Conservation (phyloP, 805 yeast species). For the Spencermartinsiella europaea region DNA sequence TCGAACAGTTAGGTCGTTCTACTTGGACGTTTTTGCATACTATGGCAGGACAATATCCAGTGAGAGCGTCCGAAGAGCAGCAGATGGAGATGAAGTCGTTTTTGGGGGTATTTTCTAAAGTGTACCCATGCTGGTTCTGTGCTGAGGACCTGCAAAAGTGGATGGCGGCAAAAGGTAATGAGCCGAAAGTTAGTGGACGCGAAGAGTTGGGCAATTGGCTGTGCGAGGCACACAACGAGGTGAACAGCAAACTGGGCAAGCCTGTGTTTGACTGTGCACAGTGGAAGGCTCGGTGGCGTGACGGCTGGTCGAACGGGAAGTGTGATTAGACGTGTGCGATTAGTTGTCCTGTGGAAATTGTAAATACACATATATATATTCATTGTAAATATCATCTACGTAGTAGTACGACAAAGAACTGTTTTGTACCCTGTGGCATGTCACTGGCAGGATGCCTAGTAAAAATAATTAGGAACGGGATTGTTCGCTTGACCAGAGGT, state of each 20-base stretch:
- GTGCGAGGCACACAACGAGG: conserved; percentile 92
- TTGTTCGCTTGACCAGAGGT: too few species aligned
- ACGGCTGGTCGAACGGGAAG: conserved; percentile 77
- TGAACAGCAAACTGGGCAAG: conserved; percentile 82
- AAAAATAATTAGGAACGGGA: too few species aligned
- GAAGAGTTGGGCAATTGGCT: conserved; percentile 87
- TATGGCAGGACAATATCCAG: conserved; percentile 86
- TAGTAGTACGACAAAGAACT: too few species aligned
- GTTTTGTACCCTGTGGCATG: too few species aligned
- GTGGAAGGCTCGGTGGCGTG: conserved; percentile 94
- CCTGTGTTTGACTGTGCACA: conserved; percentile 77
- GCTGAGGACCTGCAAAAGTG: conserved; percentile 76
- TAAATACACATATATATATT: background rate
- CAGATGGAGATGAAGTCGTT: conserved; percentile 71
- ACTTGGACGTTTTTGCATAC: conserved; percentile 93
- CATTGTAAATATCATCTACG: conserved; percentile 2
- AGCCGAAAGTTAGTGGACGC: conserved; percentile 42
- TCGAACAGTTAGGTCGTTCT: conserved; percentile 68
- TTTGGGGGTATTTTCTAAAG: conserved; percentile 60
- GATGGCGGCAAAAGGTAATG: conserved; percentile 42
- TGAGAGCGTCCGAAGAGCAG: conserved; percentile 51
- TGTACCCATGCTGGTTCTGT: conserved; percentile 94
- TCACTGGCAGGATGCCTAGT: too few species aligned
- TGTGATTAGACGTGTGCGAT: conserved; percentile 34
- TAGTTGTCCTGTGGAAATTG: background rate